phyloP scores from a whole-genome alignment of 2,329 filamentous ascomycete species.

The Ophiocordyceps robertsii region DNA sequence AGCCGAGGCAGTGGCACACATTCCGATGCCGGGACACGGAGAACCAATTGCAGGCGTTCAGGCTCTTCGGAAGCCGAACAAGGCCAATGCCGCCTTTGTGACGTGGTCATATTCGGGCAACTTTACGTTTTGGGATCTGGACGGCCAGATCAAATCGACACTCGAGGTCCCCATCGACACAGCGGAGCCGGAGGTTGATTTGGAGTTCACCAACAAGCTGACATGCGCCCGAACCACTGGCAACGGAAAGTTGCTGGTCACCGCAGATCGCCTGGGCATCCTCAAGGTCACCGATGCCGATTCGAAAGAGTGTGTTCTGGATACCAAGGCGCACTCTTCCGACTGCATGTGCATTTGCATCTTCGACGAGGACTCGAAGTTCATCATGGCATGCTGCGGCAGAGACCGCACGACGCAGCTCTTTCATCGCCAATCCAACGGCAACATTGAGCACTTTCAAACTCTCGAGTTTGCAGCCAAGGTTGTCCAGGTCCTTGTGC shows the following conservation, averaged over 20 bases:
- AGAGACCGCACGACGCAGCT: conserved; percentile 87
- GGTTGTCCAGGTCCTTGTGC: conserved; percentile 61
- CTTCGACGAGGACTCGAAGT: conserved; percentile 44
- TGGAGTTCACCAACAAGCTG: conserved; percentile 43
- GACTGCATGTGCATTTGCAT: conserved; percentile 76
- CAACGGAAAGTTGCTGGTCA: conserved; percentile 54
- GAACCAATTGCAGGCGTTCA: conserved; percentile 63
- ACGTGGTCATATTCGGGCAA: conserved; percentile 79
- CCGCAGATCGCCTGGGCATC: conserved; percentile 78
- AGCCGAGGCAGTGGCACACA: conserved; percentile 25
- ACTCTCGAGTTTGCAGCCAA: conserved; percentile 87
- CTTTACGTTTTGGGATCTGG: conserved; percentile 68
- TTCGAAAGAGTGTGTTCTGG: conserved; percentile 48
- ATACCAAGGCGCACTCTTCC: conserved; percentile 73
- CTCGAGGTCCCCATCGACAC: conserved; percentile 60
- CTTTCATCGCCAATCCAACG: conserved; percentile 48
- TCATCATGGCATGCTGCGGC: conserved; percentile 69
- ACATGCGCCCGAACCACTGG: conserved; percentile 45
- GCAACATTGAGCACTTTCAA: conserved; percentile 65
- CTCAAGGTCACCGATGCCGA: conserved; percentile 54
- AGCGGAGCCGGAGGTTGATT: conserved; percentile 30
- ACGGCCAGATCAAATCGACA: conserved; percentile 54
- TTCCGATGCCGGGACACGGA: conserved; percentile 48
- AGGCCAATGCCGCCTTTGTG: conserved; percentile 58
- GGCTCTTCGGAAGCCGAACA: conserved; percentile 45